Conservation (phyloP, 805 yeast genomes). For the Candida schatavii region DNA sequence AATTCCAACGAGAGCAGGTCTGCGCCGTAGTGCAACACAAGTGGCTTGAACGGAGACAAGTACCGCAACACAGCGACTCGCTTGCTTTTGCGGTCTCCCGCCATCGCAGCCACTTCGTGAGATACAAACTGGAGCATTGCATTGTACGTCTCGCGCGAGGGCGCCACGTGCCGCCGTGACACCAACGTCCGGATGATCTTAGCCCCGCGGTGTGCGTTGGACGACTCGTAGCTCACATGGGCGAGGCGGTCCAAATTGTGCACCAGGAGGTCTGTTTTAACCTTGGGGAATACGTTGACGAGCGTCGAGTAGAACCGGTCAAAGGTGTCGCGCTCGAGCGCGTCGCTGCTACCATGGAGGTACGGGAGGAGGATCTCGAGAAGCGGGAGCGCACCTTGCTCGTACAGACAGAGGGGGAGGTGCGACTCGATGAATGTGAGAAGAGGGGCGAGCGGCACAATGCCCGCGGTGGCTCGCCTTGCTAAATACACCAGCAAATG, state of each 20-base stretch:
- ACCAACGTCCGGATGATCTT: slow-evolving; percentile 14
- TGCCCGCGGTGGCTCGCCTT: background rate
- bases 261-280: slow-evolving; percentile 14
- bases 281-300: background rate
- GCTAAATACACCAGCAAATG: background rate
- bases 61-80: slow-evolving; percentile 12
- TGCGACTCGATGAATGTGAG: background rate
- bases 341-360: background rate
- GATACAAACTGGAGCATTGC: background rate
- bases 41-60: slow-evolving; percentile 23
- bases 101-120: background rate
- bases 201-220: slow-evolving; percentile 12
- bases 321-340: background rate
- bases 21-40: slow-evolving; percentile 23
- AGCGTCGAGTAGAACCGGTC: background rate
- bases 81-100: background rate
- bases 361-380: background rate
- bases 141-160: slow-evolving; percentile 17
- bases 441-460: background rate
- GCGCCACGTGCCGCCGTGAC: slow-evolving; percentile 14
- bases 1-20: slow-evolving; percentile 17
- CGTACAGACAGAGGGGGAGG: background rate
- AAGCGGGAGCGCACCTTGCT: background rate
- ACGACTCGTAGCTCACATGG: slow-evolving; percentile 15
- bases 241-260: slow-evolving; percentile 23